phyloP scores from a whole-genome alignment of 768 basidiomycete species.

The Coprinopsis cinerea region DNA sequence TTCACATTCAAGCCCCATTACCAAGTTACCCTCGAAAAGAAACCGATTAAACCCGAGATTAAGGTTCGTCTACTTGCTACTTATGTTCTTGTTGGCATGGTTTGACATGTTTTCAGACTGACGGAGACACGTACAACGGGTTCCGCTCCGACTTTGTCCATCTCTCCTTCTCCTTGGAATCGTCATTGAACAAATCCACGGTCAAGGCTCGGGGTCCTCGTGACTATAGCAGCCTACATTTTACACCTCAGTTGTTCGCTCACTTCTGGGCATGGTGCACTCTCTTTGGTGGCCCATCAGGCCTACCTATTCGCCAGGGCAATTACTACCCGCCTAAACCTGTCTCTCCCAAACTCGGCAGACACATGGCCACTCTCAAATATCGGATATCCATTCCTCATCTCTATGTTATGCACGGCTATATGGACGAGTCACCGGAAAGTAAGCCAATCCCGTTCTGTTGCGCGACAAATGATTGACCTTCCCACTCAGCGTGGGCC shows the following conservation, averaged over 20 bases:
- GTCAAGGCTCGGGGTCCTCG: conserved; percentile 16
- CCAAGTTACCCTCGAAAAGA: conserved; percentile 57
- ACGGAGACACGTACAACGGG: conserved; percentile 72
- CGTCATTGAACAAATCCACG: conserved; percentile 40
- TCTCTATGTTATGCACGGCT: conserved; percentile 81
- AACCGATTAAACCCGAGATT: conserved; percentile 29
- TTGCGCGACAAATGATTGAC: conserved; percentile 7
- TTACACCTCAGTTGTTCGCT: conserved; percentile 77
- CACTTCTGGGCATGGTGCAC: conserved; percentile 94
- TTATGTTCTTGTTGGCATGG: not conserved
- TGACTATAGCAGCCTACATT: conserved; percentile 68
- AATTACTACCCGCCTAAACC: conserved; percentile 64
- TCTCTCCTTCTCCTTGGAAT: conserved; percentile 78
- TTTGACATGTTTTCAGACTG: conserved; percentile 25
- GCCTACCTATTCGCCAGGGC: conserved; percentile 88
- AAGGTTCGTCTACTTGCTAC: conserved; percentile 37
- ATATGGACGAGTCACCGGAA: conserved; percentile 73
- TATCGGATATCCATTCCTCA: conserved; percentile 76
- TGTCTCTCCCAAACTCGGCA: conserved; percentile 81
- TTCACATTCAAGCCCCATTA: conserved; percentile 83
- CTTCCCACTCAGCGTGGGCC: conserved; percentile 62
- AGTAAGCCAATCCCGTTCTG: conserved; percentile 27
- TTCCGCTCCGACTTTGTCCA: conserved; percentile 96
- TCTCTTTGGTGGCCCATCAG: conserved; percentile 72
- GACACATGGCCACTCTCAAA: conserved; percentile 86